Base-by-base conservation (phyloP, 768 basidiomycete genomes). In the Amanita pseudoporphyria region DNA sequence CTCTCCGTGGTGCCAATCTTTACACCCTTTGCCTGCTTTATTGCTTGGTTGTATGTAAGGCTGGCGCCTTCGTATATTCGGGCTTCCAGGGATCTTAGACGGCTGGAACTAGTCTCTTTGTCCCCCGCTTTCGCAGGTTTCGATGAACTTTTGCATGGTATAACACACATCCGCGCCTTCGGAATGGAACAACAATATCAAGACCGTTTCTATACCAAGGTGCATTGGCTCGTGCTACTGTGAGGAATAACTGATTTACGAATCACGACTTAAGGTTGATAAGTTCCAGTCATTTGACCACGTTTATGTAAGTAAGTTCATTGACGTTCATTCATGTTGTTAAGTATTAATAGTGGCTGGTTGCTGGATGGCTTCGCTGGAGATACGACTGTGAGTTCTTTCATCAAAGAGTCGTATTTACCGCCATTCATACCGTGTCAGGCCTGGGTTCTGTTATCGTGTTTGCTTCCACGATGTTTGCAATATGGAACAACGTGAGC, bases 101-200 rank as follows among this genome's bases (percentile, higher is more conserved):
- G 84, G 30, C 62, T 85, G 22, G 82, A 85, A 59, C 78, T 78
- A 1, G 69, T 82, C 22, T 81, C 80, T 9, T 66, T 84, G 9
- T 84, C 82, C 1, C 85, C 84, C 1, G 76, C 82, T 0, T 86
- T 87, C 58, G 77, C 82, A 5, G 82, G 81, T 0, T 87, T 82
- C 54, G 83, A 85, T 55, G 84, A 86, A 53, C 64, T 86, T 5
- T 63, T 86, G 42, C 69, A 77, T 35, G 85, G 85, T 2, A 73
- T 87, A 35, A 64, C 73, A 16, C 81, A 84, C 58, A 74, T 85
- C 16, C 73, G 84, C 5, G 84, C 84, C 1, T 86, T 84, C 59
- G 81, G 77, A 0, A 81, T 82, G 78, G 83, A 86, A 56, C 66
- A 69, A 42, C 62, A 78, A 51, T 87, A 84, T 57, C 81, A 84